These are phyloP conservation scores for Populus hybrid DNA, from an alignment of 441 rosid genomes.

Conservation along the genomic window DNA sequence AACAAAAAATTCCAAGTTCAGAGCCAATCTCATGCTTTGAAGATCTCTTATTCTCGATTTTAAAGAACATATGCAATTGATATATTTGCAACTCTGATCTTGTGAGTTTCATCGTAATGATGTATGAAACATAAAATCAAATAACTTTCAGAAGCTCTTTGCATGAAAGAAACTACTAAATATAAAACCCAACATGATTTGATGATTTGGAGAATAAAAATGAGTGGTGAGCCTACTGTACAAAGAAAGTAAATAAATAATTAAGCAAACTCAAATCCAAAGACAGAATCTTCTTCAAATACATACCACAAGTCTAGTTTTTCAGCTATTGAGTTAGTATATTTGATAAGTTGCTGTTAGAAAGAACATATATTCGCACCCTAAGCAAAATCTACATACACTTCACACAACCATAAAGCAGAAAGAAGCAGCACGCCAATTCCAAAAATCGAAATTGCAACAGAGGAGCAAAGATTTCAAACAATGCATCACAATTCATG, in stretches of 20 bases:
- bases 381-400: background rate
- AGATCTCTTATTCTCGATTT: background rate
- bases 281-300: background rate
- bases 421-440: background rate
- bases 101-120: background rate
- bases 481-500: background rate
- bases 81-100: background rate
- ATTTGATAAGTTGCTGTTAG: background rate
- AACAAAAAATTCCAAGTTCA: background rate
- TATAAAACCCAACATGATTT: background rate
- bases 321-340: background rate
- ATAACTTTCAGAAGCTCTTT: background rate
- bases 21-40: background rate
- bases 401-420: background rate
- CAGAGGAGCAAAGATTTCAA: background rate
- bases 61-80: background rate
- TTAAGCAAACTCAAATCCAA: background rate
- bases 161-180: background rate
- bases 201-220: background rate
- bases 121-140: constrained; percentile 1
- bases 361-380: background rate
- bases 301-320: background rate
- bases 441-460: background rate
- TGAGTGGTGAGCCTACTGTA: background rate
- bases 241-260: background rate